Evolutionary conservation across 23 red algal genomes (phyloP).

Genomic region (Gracilaria domingensis): DNA sequence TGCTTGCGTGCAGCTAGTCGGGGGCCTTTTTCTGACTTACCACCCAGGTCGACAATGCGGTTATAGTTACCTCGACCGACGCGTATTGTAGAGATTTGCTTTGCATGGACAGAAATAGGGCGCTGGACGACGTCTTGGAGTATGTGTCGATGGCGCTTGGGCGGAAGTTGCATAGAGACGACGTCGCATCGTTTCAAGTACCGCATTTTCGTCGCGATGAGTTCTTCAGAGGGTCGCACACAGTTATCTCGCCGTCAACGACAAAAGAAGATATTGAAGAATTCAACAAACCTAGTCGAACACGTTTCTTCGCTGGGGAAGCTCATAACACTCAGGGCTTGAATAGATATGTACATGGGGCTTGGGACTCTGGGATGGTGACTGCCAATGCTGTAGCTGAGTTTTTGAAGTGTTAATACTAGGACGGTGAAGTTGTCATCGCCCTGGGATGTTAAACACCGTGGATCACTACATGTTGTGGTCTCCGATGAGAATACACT

Average conservation of each 20-base stretch:
- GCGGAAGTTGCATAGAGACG: background rate
- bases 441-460: no score
- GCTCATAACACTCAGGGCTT: conserved; percentile 23
- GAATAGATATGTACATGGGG: conserved; percentile 62
- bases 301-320: conserved; percentile 56
- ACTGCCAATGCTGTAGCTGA: background rate
- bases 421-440: no score
- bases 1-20: no score
- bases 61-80: conserved; percentile 38
- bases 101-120: conserved; percentile 2
- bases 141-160: conserved; percentile 42
- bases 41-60: no score
- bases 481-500: no score
- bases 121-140: conserved; percentile 22
- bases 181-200: background rate
- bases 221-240: conserved; percentile 39
- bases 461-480: no score
- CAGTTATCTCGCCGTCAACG: background rate
- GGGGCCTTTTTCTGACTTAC: no score
- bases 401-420: background rate
- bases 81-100: conserved; percentile 29
- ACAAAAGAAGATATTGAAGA: conserved; percentile 10
- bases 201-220: conserved; percentile 16
- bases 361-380: conserved; percentile 2
- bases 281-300: conserved; percentile 24